A percentile compares a stretch with the other conserved stretches of the same genome.
Evolutionary conservation across 2,329 filamentous ascomycete genomes (phyloP).

Genomic region (Aspergillus arachidicola): DNA sequence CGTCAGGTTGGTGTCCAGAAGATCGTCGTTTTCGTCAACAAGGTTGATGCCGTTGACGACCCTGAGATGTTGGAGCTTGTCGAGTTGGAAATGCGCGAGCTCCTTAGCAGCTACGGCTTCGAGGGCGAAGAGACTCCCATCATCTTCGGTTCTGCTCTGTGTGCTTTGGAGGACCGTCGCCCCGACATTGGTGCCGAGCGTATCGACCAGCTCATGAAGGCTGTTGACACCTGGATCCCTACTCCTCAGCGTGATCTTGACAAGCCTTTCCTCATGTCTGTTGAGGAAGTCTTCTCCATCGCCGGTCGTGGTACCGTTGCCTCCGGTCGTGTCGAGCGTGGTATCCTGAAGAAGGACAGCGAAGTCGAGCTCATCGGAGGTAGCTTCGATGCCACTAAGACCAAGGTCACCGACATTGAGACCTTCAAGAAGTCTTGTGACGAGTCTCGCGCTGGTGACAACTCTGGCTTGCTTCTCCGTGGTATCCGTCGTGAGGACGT

Average conservation of each 20-base stretch:
- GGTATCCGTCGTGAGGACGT: slow-evolving; percentile 96
- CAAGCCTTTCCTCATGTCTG: slow-evolving; percentile 98
- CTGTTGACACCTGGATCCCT: slow-evolving; percentile 95
- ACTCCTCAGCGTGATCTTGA: slow-evolving; percentile 91
- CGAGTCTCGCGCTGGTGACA: slow-evolving; percentile 93
- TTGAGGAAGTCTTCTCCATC: slow-evolving; percentile 91
- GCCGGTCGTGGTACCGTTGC: slow-evolving; percentile 93
- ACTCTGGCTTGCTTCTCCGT: slow-evolving; percentile 94
- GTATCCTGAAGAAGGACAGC: slow-evolving; percentile 86
- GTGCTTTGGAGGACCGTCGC: slow-evolving; percentile 83
- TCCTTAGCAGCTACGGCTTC: slow-evolving; percentile 89
- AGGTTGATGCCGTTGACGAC: slow-evolving; percentile 96
- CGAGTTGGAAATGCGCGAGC: slow-evolving; percentile 99
- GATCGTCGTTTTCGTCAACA: slow-evolving; percentile 99
- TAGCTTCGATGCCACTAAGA: slow-evolving; percentile 81
- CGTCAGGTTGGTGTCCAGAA: slow-evolving; percentile 97
- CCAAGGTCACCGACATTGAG: slow-evolving; percentile 99
- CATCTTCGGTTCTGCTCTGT: slow-evolving; percentile 94
- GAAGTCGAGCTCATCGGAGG: slow-evolving; percentile 96
- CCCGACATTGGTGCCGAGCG: slow-evolving; percentile 83
- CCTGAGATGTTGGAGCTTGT: slow-evolving; percentile 99
- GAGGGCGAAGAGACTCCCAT: slow-evolving; percentile 98
- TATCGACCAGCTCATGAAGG: slow-evolving; percentile 87
- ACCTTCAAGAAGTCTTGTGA: slow-evolving; percentile 99
- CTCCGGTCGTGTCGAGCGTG: slow-evolving; percentile 96